phyloP scores from a whole-genome alignment of 352 stramenopile genomes.

The Hyaloperonospora brassicae region DNA sequence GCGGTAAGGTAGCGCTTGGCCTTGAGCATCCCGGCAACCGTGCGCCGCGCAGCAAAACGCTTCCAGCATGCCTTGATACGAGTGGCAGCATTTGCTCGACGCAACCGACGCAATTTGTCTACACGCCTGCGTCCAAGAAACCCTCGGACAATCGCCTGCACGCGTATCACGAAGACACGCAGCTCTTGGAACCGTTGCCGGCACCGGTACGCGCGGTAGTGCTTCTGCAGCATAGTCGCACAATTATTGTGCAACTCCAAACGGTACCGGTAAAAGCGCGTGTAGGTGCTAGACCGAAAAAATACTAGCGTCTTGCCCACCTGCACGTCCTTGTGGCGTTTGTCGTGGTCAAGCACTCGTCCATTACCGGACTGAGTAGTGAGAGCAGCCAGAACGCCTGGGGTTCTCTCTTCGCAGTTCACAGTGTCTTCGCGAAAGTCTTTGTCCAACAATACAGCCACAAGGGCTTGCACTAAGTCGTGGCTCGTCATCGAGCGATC shows the following conservation, averaged over 20 bases:
- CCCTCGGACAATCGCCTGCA: slow-evolving; percentile 40
- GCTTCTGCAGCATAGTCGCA: slow-evolving; percentile 36
- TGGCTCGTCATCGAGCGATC: slow-evolving; percentile 17
- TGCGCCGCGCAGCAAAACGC: slow-evolving; percentile 15
- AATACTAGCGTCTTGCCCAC: slow-evolving; percentile 59
- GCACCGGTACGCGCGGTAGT: slow-evolving; percentile 36
- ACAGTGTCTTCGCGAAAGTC: slow-evolving; percentile 24
- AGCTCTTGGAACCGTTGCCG: slow-evolving; percentile 35
- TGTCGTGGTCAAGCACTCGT: slow-evolving; percentile 3
- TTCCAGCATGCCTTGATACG: slow-evolving; percentile 31
- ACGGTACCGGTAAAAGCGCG: slow-evolving; percentile 42
- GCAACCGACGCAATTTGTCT: slow-evolving; percentile 22
- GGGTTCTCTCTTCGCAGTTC: slow-evolving; percentile 15
- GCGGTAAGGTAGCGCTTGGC: slow-evolving; percentile 19
- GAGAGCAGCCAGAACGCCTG: slow-evolving; percentile 8
- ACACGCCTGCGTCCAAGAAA: slow-evolving; percentile 35
- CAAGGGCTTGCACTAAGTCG: slow-evolving; percentile 25
- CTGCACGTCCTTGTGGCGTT: slow-evolving; percentile 36
- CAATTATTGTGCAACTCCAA: slow-evolving; percentile 29
- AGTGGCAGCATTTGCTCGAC: slow-evolving; percentile 26
- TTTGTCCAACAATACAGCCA: slow-evolving; percentile 31
- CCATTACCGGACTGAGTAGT: slow-evolving; percentile 3
- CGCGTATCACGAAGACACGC: slow-evolving; percentile 23
- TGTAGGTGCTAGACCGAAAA: slow-evolving; percentile 52
- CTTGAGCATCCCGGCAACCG: slow-evolving; percentile 16